Conservation (phyloP, 139 green algal species). For the Micractinium conductrix region DNA sequence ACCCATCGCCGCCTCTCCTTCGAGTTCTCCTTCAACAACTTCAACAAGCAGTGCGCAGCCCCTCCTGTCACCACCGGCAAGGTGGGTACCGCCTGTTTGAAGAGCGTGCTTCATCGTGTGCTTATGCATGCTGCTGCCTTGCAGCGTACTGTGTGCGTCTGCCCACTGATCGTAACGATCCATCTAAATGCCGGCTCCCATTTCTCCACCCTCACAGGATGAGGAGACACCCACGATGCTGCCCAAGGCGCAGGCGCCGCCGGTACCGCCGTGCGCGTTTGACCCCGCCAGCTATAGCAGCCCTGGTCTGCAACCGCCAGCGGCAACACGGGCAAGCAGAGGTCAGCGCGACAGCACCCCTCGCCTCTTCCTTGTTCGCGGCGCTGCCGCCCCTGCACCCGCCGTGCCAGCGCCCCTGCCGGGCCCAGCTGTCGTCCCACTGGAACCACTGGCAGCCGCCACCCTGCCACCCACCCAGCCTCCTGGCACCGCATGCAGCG, state of each 20-base stretch:
- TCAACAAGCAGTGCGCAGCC: background rate
- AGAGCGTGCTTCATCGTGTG: background rate
- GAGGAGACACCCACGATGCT: constrained; percentile 1
- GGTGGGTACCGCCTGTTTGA: background rate
- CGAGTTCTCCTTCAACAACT: background rate
- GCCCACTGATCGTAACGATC: background rate
- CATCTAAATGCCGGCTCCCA: background rate
- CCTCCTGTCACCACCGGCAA: background rate
- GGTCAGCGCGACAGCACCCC: background rate
- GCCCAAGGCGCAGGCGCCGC: background rate
- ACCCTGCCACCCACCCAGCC: background rate
- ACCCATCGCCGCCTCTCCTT: constrained; percentile 17
- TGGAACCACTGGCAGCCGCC: background rate
- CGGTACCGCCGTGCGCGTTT: background rate
- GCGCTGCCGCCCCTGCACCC: no score
- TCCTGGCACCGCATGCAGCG: background rate
- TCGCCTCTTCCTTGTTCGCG: background rate
- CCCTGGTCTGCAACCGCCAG: constrained; percentile 14
- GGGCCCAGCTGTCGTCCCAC: background rate
- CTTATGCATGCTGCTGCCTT: background rate
- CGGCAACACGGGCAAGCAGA: no score
- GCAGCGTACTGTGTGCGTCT: background rate
- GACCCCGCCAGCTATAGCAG: background rate
- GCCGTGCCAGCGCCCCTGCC: background rate
- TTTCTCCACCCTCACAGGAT: background rate